Conservation (phyloP, 495 filamentous ascomycete species). For the Endocarpon pusillum region DNA sequence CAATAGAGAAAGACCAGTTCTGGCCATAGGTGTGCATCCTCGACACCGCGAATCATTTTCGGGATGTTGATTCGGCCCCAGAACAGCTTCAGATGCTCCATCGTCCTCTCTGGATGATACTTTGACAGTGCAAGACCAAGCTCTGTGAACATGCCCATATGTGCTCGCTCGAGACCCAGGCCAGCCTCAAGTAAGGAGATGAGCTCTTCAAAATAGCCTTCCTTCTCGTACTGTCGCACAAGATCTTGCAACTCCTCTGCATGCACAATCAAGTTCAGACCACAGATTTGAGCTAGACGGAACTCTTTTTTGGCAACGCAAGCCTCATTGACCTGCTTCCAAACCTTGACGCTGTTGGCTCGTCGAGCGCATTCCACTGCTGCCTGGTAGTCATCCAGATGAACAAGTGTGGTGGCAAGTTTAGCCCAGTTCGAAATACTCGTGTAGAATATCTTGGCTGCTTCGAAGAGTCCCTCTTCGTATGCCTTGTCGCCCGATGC, state of each 20-base stretch:
- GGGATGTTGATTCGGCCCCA: conserved; percentile 98
- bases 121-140: conserved; percentile 89
- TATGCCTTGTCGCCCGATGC: conserved; percentile 97
- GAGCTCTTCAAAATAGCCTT: conserved; percentile 97
- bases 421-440: conserved; percentile 99
- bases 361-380: conserved; percentile 97
- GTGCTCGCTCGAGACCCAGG: conserved; percentile 78
- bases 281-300: conserved; percentile 96
- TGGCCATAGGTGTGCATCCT: conserved; percentile 93
- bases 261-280: conserved; percentile 95
- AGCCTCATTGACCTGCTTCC: conserved; percentile 96
- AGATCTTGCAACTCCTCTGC: conserved; percentile 89
- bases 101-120: conserved; percentile 88
- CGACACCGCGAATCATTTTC: conserved; percentile 89
- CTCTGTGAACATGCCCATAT: conserved; percentile 95
- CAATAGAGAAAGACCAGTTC: conserved; percentile 97
- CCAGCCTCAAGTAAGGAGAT: conserved; percentile 90
- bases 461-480: conserved; percentile 83
- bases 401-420: conserved; percentile 89
- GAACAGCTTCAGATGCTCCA: conserved; percentile 99
- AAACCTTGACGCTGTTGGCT: conserved; percentile 98
- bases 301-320: conserved; percentile 99
- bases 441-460: conserved; percentile 95
- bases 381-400: conserved; percentile 91
- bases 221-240: conserved; percentile 88